Conservation (phyloP, 257 asterid species). For the Hygrophila difformis region DNA sequence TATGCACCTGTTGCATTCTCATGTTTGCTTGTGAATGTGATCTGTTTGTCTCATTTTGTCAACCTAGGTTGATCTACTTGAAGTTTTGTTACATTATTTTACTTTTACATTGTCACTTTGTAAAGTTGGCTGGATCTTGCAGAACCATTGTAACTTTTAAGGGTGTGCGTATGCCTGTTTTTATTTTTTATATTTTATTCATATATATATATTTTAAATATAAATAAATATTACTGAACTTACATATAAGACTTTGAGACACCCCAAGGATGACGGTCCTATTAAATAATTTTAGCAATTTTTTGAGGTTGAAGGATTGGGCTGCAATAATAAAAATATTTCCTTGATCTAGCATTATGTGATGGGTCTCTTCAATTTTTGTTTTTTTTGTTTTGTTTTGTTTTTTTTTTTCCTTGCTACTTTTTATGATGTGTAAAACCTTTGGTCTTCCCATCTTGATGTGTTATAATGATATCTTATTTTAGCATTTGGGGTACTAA, state of each 20-base stretch:
- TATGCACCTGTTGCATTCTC: neutral
- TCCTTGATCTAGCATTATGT: neutral
- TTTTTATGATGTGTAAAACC: slow-evolving; percentile 1
- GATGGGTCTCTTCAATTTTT: neutral
- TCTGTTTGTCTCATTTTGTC: no score
- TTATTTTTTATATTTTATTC: no score
- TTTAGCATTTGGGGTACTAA: neutral
- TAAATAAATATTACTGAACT: no score
- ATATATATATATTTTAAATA: no score
- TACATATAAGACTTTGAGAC: neutral
- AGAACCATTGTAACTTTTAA: no score
- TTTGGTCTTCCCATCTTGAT: slow-evolving; percentile 1
- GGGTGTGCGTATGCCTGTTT: no score
- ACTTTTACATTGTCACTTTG: no score
- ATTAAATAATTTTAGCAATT: neutral
- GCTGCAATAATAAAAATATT: neutral
- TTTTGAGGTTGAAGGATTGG: slow-evolving; percentile 10
- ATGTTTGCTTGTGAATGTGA: neutral
- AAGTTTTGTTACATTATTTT: no score
- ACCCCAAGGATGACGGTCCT: neutral
- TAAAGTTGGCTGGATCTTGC: no score
- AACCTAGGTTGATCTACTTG: no score
- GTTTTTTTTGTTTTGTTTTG: no score
- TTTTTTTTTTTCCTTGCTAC: slow-evolving; percentile 6
- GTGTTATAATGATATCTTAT: slow-evolving; percentile 1